Conservation (phyloP, 2,329 filamentous ascomycete species). For the Pyricularia sp. region DNA sequence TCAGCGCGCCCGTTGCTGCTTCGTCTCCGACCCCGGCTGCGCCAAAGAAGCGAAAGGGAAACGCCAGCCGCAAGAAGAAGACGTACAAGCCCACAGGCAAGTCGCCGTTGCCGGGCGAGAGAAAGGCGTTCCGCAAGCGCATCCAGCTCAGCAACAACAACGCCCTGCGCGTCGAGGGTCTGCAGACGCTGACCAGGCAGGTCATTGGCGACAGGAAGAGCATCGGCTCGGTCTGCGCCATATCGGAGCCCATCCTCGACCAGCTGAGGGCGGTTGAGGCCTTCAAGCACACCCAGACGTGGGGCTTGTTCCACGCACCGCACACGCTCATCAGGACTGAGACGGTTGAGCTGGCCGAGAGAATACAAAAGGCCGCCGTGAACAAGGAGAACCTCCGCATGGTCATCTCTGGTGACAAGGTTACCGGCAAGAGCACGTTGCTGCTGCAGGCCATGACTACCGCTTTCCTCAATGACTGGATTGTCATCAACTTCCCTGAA, state of each 20-base stretch:
- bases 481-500: slow-evolving; percentile 84
- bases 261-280: slow-evolving; percentile 74
- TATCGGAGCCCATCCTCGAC: slow-evolving; percentile 66
- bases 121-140: slow-evolving; percentile 78
- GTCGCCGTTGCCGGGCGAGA: slow-evolving; percentile 65
- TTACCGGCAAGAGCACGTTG: slow-evolving; percentile 80
- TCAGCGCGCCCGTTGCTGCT: slow-evolving; percentile 21
- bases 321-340: slow-evolving; percentile 70
- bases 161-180: slow-evolving; percentile 65
- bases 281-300: slow-evolving; percentile 85
- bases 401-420: slow-evolving; percentile 63
- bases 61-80: slow-evolving; percentile 36
- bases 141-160: slow-evolving; percentile 93
- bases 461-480: slow-evolving; percentile 74
- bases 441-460: slow-evolving; percentile 76
- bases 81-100: slow-evolving; percentile 37
- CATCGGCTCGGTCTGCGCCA: slow-evolving; percentile 56
- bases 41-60: slow-evolving; percentile 28
- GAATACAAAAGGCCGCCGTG: slow-evolving; percentile 46
- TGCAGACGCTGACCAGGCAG: slow-evolving; percentile 49
- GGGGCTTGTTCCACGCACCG: slow-evolving; percentile 77
- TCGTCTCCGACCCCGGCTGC: not conserved
- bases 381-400: slow-evolving; percentile 49
- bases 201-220: slow-evolving; percentile 45
- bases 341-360: slow-evolving; percentile 60